phyloP scores from a whole-genome alignment of 2,329 filamentous ascomycete genomes.

The Furcasterigmium furcatum region DNA sequence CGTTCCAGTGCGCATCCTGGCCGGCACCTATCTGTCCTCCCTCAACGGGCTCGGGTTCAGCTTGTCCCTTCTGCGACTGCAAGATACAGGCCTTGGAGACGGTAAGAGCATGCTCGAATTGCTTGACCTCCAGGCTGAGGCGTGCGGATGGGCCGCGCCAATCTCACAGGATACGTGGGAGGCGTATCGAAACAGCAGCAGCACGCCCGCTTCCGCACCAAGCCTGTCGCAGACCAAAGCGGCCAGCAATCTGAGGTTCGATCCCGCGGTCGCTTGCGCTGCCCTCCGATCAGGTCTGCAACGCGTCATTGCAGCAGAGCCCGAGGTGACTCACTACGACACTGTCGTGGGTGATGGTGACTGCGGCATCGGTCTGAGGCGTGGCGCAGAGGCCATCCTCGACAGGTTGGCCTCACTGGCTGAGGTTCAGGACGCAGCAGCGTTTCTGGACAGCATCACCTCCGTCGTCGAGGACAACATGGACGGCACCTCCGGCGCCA shows the following conservation, averaged over 20 bases:
- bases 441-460: slow-evolving; percentile 39
- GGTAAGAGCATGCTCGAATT: slow-evolving; percentile 64
- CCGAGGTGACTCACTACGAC: slow-evolving; percentile 69
- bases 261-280: slow-evolving; percentile 45
- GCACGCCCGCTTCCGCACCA: too few relatives aligned
- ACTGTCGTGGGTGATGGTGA: slow-evolving; percentile 89
- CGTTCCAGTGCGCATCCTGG: slow-evolving; percentile 60
- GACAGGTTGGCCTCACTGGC: neutral
- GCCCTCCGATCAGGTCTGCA: slow-evolving; percentile 56
- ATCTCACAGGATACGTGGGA: slow-evolving; percentile 63
- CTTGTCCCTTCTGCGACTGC: slow-evolving; percentile 65
- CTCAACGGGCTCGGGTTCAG: slow-evolving; percentile 75
- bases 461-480: slow-evolving; percentile 53
- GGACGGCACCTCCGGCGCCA: slow-evolving; percentile 60
- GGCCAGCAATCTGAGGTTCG: slow-evolving; percentile 47
- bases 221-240: slow-evolving; percentile 26
- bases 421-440: neutral
- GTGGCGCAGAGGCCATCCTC: slow-evolving; percentile 70
- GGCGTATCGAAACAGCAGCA: slow-evolving; percentile 44
- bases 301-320: slow-evolving; percentile 62
- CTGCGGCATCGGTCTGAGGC: slow-evolving; percentile 81
- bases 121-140: slow-evolving; percentile 67
- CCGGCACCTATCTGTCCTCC: slow-evolving; percentile 75
- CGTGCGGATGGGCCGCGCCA: slow-evolving; percentile 66
- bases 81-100: slow-evolving; percentile 50